phyloP scores from a whole-genome alignment of 305 asterid genomes.

The Rubia balearica region DNA sequence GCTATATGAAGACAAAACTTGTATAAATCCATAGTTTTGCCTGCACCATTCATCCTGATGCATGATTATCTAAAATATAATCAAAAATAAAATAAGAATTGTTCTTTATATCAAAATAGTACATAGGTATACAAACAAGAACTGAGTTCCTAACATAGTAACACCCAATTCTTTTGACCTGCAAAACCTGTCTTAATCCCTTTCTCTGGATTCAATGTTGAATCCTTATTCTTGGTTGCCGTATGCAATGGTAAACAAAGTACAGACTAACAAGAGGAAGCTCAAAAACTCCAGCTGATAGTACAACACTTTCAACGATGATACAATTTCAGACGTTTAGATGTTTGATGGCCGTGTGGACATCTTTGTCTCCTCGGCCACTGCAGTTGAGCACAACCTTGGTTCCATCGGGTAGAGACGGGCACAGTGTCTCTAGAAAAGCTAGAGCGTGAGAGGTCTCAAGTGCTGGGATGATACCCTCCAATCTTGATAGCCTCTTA shows the following conservation, averaged over 20 bases:
- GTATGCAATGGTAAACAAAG: not conserved
- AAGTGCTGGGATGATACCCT: conserved; percentile 86
- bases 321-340: conserved; percentile 31
- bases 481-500: conserved; percentile 68
- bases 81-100: not conserved
- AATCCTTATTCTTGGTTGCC: not conserved
- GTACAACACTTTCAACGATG: not conserved
- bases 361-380: conserved; percentile 95
- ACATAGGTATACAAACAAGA: not conserved
- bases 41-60: not conserved
- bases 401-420: conserved; percentile 59
- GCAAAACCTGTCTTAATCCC: not conserved
- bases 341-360: conserved; percentile 69
- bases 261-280: not conserved
- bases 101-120: not conserved
- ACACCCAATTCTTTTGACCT: not conserved
- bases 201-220: not conserved
- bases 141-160: not conserved
- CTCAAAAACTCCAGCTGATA: not conserved
- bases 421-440: conserved; percentile 73
- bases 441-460: conserved; percentile 94
- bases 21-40: not conserved
- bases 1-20: not conserved
- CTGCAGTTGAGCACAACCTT: conserved; percentile 84
- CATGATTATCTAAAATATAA: not conserved